phyloP scores from a whole-genome alignment of 2,329 filamentous ascomycete species.

The Chrysoporthe deuterocubensis region DNA sequence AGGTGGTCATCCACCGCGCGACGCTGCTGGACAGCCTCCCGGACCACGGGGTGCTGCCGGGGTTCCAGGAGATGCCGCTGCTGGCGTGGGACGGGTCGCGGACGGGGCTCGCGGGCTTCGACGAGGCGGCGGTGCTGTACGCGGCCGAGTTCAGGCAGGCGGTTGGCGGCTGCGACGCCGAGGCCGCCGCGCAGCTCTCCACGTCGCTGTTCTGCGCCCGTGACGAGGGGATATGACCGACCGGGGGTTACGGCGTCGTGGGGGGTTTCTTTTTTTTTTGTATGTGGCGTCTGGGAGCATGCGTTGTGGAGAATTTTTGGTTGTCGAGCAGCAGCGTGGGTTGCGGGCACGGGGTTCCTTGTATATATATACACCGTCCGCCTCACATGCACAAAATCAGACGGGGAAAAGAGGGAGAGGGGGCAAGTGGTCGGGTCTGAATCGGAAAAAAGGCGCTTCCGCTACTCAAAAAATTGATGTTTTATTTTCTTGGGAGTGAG shows the following conservation, averaged over 20 bases:
- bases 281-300: slow-evolving; percentile 17
- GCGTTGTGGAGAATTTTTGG: background rate
- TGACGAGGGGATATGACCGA: slow-evolving; percentile 33
- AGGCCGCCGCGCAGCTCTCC: slow-evolving; percentile 39
- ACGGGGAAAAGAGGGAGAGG: background rate
- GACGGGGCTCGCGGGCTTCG: slow-evolving; percentile 46
- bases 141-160: slow-evolving; percentile 61
- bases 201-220: slow-evolving; percentile 67
- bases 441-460: background rate
- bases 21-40: slow-evolving; percentile 55
- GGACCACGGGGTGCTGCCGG: slow-evolving; percentile 46
- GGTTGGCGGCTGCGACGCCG: slow-evolving; percentile 66
- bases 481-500: background rate
- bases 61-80: slow-evolving; percentile 57
- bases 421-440: background rate
- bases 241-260: background rate
- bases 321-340: background rate
- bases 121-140: slow-evolving; percentile 54
- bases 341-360: background rate
- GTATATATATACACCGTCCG: slow-evolving; percentile 14
- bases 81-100: slow-evolving; percentile 66
- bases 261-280: background rate
- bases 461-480: background rate
- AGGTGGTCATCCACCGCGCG: slow-evolving; percentile 35
- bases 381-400: background rate